Evolutionary conservation across 805 yeast species (phyloP), one percentile per base, ranked within the genome.

Genomic region (Ogataea naganishii): DNA sequence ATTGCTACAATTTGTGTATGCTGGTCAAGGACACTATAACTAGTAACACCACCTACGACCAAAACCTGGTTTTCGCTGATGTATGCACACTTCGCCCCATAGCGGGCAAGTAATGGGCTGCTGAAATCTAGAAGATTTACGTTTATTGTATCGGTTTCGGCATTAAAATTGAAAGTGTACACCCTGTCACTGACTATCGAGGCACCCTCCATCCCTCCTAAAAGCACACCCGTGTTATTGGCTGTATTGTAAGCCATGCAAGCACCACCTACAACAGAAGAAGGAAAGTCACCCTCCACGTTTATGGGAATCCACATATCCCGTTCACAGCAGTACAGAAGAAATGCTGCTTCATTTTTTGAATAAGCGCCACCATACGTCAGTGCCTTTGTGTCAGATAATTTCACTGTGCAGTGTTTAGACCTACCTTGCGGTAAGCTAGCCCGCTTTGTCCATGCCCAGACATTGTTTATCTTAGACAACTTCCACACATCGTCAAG

Each of bases 11-110:
- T 44, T 11, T 64, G 49, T 13, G 56, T 60, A 0, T 36, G 20
- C 22, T 50, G 53, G 32, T 46, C 60, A 37, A 54, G 58, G 16
- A 59, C 41, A 24, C 44, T 36, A 4, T 38, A 27, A 0, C 66
- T 56, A 11, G 72, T 64, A 1, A 72, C 73, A 15, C 84, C 86
- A 17, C 86, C 85, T 4, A 66, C 57, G 1, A 80, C 24, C 2
- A 72, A 14, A 2, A 77, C 24, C 13, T 53, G 49, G n/a, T 48
- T 39, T 0, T 46, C 47, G n/a, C 47, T 39, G 2, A 60, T 20
- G 22, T 58, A 47, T 4, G 46, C 40, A 2, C 53, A 44, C 31
- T 62, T 53, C 14, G 72, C 56, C 3, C 84, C 82, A 31, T 69
- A 70, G 36, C 80, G 57, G 31, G 52, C 58, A 17, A 69, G 47